Evolutionary conservation across 208 protist species (phyloP).

Genomic region (Leishmania major): DNA sequence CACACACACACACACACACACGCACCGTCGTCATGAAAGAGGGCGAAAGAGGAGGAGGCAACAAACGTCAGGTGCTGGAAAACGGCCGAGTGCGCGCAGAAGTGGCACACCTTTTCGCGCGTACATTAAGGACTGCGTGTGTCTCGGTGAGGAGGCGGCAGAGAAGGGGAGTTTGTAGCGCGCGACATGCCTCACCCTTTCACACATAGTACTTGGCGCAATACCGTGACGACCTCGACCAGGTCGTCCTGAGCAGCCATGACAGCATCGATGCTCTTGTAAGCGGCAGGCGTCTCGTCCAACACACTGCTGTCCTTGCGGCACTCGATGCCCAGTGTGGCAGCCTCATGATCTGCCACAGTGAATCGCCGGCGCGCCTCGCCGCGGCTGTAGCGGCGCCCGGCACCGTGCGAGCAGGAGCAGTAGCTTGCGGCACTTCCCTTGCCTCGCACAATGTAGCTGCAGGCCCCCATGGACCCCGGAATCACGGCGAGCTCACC

Average conservation of each 20-base stretch:
- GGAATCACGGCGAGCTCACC: constrained; percentile 90
- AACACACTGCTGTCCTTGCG: constrained; percentile 80
- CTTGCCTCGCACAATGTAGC: constrained; percentile 90
- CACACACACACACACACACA: background rate
- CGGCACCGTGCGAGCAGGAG: constrained; percentile 87
- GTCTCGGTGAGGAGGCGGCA: background rate
- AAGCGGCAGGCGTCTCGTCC: constrained; percentile 85
- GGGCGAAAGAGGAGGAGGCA: background rate
- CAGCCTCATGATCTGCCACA: constrained; percentile 64
- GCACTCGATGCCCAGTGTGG: constrained; percentile 74
- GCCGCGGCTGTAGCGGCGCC: constrained; percentile 71
- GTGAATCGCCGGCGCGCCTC: constrained; percentile 84
- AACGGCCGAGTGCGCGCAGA: background rate
- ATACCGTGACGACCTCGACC: constrained; percentile 69
- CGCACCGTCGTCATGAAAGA: background rate
- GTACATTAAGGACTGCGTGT: background rate
- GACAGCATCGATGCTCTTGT: constrained; percentile 90
- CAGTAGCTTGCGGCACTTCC: constrained; percentile 73
- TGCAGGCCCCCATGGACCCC: constrained; percentile 84
- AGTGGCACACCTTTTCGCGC: background rate
- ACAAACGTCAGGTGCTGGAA: background rate
- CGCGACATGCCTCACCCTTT: constrained; percentile 61
- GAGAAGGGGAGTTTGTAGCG: background rate
- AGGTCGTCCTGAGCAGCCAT: constrained; percentile 82
- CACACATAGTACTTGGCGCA: constrained; percentile 85